A percentile compares a stretch with the other conserved stretches of the same genome.
These are phyloP conservation scores for Clitopilus passeckerianus DNA, from an alignment of 768 basidiomycete species.

Conservation along the genomic window DNA sequence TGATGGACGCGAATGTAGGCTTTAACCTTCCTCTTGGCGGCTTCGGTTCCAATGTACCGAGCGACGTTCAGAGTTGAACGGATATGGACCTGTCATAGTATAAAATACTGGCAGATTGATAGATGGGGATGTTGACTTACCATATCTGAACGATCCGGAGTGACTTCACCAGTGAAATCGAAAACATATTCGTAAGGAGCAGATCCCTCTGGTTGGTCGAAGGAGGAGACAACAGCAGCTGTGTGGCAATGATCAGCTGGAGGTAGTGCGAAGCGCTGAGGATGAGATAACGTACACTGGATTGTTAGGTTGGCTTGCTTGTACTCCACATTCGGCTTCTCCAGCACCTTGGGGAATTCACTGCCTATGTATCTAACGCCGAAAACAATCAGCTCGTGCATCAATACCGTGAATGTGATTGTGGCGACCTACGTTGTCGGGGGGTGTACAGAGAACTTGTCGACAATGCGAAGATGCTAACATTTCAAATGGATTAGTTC, in stretches of 20 bases:
- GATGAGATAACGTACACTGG: constrained; percentile 40
- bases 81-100: constrained; percentile 60
- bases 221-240: constrained; percentile 67
- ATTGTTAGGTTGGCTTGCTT: constrained; percentile 78
- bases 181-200: constrained; percentile 77
- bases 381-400: not conserved
- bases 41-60: constrained; percentile 66
- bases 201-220: constrained; percentile 67
- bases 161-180: constrained; percentile 80
- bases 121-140: constrained; percentile 32
- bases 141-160: constrained; percentile 69
- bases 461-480: constrained; percentile 67
- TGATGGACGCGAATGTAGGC: constrained; percentile 76
- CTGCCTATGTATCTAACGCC: constrained; percentile 66
- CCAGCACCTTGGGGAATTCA: constrained; percentile 67
- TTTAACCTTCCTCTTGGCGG: constrained; percentile 72
- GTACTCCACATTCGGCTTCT: constrained; percentile 71
- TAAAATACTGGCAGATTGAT: constrained; percentile 6
- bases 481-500: constrained; percentile 7
- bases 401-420: constrained; percentile 18
- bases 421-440: constrained; percentile 59
- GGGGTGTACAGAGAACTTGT: constrained; percentile 68
- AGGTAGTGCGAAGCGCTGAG: constrained; percentile 4
- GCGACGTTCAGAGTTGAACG: constrained; percentile 68
- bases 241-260: constrained; percentile 9